These are phyloP conservation scores for Penicillium sp. DNA, from an alignment of 2,329 filamentous ascomycete genomes.

Conservation along the genomic window DNA sequence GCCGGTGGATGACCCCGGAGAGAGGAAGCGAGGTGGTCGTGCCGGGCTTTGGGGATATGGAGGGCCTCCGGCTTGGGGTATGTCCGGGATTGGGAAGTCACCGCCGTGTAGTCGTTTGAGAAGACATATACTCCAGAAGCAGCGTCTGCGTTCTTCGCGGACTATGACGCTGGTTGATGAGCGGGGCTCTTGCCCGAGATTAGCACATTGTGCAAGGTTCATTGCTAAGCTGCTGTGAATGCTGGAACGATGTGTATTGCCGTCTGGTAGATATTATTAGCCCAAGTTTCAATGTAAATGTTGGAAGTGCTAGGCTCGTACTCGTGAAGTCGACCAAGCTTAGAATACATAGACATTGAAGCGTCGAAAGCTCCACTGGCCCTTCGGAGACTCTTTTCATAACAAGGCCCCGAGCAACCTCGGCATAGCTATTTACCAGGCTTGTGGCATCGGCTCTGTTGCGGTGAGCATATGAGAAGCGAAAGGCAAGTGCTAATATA, in stretches of 20 bases:
- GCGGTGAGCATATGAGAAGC: conserved; percentile 40
- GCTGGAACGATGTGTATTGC: conserved; percentile 46
- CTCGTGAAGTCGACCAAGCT: conserved; percentile 44
- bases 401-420: conserved; percentile 37
- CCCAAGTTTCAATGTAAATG: neutral
- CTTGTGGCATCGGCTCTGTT: conserved; percentile 22
- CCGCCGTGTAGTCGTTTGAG: conserved; percentile 46
- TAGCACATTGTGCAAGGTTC: conserved; percentile 47
- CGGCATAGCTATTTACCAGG: conserved; percentile 39
- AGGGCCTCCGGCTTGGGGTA: conserved; percentile 36
- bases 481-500: conserved; percentile 43
- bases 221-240: conserved; percentile 47
- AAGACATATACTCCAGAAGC: conserved; percentile 46
- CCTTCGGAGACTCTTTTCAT: conserved; percentile 42
- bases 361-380: conserved; percentile 43
- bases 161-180: conserved; percentile 14
- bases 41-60: conserved; percentile 41
- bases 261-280: conserved; percentile 33
- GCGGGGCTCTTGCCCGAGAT: conserved; percentile 40
- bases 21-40: conserved; percentile 24
- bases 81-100: conserved; percentile 42
- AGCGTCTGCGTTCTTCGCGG: conserved; percentile 38
- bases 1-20: conserved; percentile 19
- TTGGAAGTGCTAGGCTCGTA: conserved; percentile 17
- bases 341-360: conserved; percentile 43